Evolutionary conservation across 2,329 filamentous ascomycete species (phyloP), one percentile per base, ranked within the genome.

Genomic region (Metarhizium rileyi): DNA sequence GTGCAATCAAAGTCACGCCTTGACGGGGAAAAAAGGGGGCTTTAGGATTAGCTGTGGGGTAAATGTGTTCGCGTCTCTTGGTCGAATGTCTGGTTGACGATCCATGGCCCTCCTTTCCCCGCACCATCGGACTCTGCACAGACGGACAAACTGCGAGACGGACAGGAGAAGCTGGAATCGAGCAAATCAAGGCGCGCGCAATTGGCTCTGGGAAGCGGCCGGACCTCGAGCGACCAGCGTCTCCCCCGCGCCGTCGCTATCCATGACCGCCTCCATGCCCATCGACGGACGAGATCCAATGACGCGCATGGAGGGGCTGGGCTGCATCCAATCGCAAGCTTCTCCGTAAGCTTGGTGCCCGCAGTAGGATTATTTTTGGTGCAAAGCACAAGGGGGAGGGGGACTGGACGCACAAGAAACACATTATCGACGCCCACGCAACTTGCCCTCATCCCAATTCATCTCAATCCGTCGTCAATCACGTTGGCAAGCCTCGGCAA

Each of bases 311-410:
- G 5, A 16, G 25, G n/a, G n/a, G 44, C 25, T 36, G 27, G 27
- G 18, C 26, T 10, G 16, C 26, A n/a, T 27, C 50, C 50, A 52
- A 52, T 49, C 50, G 50, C 50, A 47, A 51, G 50, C 46, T 51
- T 51, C 26, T 44, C 43, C 50, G 33, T 26, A 43, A 46, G 2
- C 16, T 22, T 38, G 48, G 38, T 44, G 18, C 27, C 12, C 18
- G 3, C 41, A 38, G 27, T 8, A 20, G 33, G 14, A 36, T 16
- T 36, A 7, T 7, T 28, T 5, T 12, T 28, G 2, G 27, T 28
- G 8, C 8, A 12, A 28, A 7, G 27, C 27, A 28, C 27, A 3
- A 28, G 8, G 27, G 12, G n/a, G n/a, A n/a, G n/a, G n/a, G n/a
- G n/a, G n/a, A n/a, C n/a, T 12, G 27, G 8, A 8, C 27, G 27